These are phyloP conservation scores for Nephromyces sp. DNA, from an alignment of 169 alveolate species.

Conservation along the genomic window DNA sequence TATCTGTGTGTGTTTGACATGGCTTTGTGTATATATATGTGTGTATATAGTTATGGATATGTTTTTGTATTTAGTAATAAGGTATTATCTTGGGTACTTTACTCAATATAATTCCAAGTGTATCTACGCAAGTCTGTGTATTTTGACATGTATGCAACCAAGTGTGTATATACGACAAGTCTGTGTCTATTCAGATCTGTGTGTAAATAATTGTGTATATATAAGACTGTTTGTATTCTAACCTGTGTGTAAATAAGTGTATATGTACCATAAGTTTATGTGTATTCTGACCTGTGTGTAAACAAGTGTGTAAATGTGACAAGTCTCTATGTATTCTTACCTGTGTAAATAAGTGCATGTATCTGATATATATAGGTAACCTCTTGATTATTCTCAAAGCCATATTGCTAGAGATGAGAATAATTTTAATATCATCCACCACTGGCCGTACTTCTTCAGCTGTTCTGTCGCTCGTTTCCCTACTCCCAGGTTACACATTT, in stretches of 20 bases:
- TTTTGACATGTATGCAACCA: too few relatives aligned
- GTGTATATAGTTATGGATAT: too few relatives aligned
- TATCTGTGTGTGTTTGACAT: too few relatives aligned
- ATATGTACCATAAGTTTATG: background rate
- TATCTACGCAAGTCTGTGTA: too few relatives aligned
- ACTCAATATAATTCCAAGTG: too few relatives aligned
- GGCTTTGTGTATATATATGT: too few relatives aligned
- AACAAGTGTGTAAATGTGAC: background rate
- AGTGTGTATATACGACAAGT: too few relatives aligned
- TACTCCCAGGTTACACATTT: conserved; percentile 18
- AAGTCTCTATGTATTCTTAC: background rate
- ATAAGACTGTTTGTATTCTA: background rate
- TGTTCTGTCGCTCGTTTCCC: conserved; percentile 26
- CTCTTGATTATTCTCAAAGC: conserved; percentile 24
- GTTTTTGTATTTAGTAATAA: too few relatives aligned
- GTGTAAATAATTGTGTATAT: background rate
- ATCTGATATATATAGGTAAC: background rate
- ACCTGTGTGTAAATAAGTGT: background rate
- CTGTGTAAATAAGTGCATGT: background rate
- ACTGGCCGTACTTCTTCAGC: conserved; percentile 28
- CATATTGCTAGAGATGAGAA: conserved; percentile 26
- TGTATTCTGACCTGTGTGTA: background rate
- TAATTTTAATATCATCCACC: conserved; percentile 13
- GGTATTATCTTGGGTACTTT: too few relatives aligned
- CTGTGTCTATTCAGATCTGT: background rate